phyloP scores from a whole-genome alignment of 164 flowering plant species.

The Umbellularia californica region DNA sequence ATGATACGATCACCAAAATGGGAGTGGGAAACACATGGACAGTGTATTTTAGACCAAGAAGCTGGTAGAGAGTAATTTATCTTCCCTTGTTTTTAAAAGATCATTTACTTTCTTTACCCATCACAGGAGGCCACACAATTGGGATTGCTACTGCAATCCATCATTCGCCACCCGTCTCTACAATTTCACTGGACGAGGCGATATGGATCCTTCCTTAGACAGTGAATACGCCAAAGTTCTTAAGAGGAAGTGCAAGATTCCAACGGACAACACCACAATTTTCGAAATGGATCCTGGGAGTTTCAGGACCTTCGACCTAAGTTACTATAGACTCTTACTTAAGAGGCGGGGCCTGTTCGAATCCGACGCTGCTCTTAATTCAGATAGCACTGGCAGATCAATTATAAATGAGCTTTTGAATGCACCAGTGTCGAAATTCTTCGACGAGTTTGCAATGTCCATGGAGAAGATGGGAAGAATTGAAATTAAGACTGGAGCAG shows the following conservation, averaged over 20 bases:
- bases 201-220: constrained; percentile 51
- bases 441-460: constrained; percentile 36
- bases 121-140: constrained; percentile 32
- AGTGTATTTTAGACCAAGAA: not conserved
- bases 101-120: not conserved
- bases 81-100: too few species aligned
- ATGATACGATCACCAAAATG: too few species aligned
- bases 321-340: constrained; percentile 37
- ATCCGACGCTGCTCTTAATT: constrained; percentile 58
- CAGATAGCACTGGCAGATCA: constrained; percentile 27
- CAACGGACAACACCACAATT: constrained; percentile 27
- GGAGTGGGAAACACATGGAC: not conserved
- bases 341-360: constrained; percentile 57
- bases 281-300: constrained; percentile 70
- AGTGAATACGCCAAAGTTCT: constrained; percentile 34
- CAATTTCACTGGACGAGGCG: constrained; percentile 59
- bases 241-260: constrained; percentile 15
- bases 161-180: constrained; percentile 37
- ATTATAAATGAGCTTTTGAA: constrained; percentile 22
- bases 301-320: constrained; percentile 36
- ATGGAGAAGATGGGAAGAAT: constrained; percentile 40
- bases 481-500: constrained; percentile 22
- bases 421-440: constrained; percentile 23
- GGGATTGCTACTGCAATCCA: constrained; percentile 23
- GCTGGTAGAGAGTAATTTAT: too few species aligned